phyloP scores from a whole-genome alignment of 306 rosid species.

The Argentina anserina region DNA sequence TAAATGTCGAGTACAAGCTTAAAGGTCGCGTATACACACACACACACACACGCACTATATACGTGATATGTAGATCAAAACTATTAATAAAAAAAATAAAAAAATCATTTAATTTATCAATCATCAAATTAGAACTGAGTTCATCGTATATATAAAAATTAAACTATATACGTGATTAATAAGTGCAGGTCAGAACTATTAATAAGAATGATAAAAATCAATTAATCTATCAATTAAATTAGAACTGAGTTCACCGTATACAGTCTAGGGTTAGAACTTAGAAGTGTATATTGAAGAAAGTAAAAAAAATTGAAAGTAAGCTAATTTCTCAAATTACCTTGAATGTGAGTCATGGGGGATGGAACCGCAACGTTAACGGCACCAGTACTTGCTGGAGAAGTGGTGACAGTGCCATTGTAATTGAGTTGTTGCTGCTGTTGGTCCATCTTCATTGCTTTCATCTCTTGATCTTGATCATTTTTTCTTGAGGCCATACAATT shows the following conservation, averaged over 20 bases:
- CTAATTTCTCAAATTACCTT: slow-evolving; percentile 38
- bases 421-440: slow-evolving; percentile 32
- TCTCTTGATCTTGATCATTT: slow-evolving; percentile 36
- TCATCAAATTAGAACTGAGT: not conserved
- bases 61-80: no score
- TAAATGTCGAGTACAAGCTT: not conserved
- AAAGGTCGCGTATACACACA: not conserved
- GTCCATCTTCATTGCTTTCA: slow-evolving; percentile 24
- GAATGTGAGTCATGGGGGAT: slow-evolving; percentile 41
- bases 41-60: no score
- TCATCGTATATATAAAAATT: not conserved
- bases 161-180: no score
- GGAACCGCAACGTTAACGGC: slow-evolving; percentile 38
- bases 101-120: not conserved
- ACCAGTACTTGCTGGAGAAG: slow-evolving; percentile 21
- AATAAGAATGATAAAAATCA: no score
- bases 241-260: not conserved
- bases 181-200: no score
- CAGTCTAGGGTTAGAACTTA: not conserved
- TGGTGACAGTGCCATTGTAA: slow-evolving; percentile 20
- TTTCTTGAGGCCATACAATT: slow-evolving; percentile 37
- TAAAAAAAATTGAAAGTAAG: not conserved
- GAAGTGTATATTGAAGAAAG: not conserved
- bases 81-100: no score
- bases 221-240: not conserved